Base-by-base conservation (phyloP, 495 filamentous ascomycete genomes). In the Tuber melanosporum region DNA sequence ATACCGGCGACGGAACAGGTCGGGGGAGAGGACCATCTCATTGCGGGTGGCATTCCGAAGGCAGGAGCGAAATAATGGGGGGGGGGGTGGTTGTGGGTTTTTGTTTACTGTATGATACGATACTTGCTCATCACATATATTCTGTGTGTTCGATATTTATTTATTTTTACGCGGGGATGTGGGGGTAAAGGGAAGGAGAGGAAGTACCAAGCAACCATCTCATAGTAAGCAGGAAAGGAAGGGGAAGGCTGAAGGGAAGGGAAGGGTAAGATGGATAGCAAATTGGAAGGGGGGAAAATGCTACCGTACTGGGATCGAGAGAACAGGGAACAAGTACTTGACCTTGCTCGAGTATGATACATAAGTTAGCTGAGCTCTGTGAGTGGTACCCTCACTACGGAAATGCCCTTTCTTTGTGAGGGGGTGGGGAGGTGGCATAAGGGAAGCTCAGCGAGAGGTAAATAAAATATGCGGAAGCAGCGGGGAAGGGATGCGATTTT, bases 41-140 rank as follows among this genome's bases (percentile, higher is more conserved):
- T 66, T 66, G 57, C n/a, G 57, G 57, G 32, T 66, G 57, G 32
- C 57, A 66, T 66, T 17, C 57, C 57, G 57, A 17, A 66, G 57
- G n/a, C n/a, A 66, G 32, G 32, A 32, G 32, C 32, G 32, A 32
- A 32, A 32, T 0, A 1, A 32, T 0, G 32, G 57, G 52, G 10
- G 10, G 1, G 9, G 3, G n/a, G 52, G 3, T 32, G 26, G 57
- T 32, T 32, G 2, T 66, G n/a, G n/a, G 10, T 15, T 66, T 32
- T 66, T 66, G 12, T 66, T 32, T 66, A 66, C 26, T 17, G 1
- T 46, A 32, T 32, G 32, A 32, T 32, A 32, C 32, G 32, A 32
- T 32, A 46, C 14, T 46, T 46, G 2, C 45, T 46, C 45, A 10
- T 15, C 45, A 17, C 12, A 17, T 66, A 3, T 66, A 66, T 32